Evolutionary conservation across 257 asterid genomes (phyloP).

Genomic region (Lantana camara): DNA sequence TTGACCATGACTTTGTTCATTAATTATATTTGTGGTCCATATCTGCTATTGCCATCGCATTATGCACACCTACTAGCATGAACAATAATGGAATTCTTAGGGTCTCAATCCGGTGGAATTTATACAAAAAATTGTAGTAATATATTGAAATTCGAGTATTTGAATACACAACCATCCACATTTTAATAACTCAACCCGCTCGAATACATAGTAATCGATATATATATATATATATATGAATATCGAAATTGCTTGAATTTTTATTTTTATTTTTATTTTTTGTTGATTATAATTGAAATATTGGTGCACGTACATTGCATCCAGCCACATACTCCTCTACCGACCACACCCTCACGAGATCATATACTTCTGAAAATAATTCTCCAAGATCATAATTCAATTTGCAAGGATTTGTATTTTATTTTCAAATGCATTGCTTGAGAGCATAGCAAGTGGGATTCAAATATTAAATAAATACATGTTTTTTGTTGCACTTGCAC

Average conservation of each 20-base stretch:
- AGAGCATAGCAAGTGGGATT: not conserved
- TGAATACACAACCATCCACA: no score
- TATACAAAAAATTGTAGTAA: no score
- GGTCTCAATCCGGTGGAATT: no score
- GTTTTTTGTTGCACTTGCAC: not conserved
- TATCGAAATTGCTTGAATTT: no score
- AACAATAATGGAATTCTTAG: no score
- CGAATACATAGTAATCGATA: no score
- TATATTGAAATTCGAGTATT: no score
- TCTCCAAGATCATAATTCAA: not conserved
- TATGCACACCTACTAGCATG: no score
- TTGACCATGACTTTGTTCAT: conserved; percentile 28
- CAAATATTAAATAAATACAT: not conserved
- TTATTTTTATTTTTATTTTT: no score
- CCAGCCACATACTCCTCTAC: conserved; percentile 6
- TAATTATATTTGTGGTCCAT: not conserved
- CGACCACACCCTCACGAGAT: conserved; percentile 5
- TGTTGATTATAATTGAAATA: no score
- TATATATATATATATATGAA: no score
- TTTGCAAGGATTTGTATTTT: not conserved
- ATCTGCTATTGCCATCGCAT: not conserved
- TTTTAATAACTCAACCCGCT: no score
- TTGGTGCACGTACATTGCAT: not conserved
- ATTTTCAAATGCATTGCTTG: not conserved
- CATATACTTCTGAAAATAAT: not conserved